Conservation (phyloP, 2,329 filamentous ascomycete genomes). For the Periconia digitata region DNA sequence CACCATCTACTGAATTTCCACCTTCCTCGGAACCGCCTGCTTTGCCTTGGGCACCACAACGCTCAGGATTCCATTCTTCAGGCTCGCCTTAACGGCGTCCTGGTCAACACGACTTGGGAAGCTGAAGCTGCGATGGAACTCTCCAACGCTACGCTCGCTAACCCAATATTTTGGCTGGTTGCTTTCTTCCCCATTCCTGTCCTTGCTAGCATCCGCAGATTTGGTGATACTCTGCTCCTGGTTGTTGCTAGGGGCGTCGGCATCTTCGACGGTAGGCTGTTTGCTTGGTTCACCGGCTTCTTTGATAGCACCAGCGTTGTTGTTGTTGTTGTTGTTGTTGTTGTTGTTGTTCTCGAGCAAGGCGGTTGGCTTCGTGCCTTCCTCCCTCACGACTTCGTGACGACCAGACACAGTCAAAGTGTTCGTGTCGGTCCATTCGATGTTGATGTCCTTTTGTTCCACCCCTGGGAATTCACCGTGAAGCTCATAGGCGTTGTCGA, state of each 20-base stretch:
- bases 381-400: constrained; percentile 64
- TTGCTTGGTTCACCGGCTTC: constrained; percentile 33
- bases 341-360: too few relatives aligned
- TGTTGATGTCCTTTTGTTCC: constrained; percentile 70
- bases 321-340: too few relatives aligned
- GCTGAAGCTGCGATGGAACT: constrained; percentile 61
- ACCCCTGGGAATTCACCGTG: constrained; percentile 79
- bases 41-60: constrained; percentile 60
- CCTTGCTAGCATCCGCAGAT: constrained; percentile 39
- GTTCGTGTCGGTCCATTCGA: constrained; percentile 77
- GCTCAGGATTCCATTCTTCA: constrained; percentile 63
- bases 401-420: constrained; percentile 71
- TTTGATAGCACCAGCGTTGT: constrained; percentile 47
- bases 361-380: too few relatives aligned
- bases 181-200: constrained; percentile 39
- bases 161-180: constrained; percentile 66
- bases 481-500: constrained; percentile 68
- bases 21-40: constrained; percentile 52
- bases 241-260: constrained; percentile 36
- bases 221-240: constrained; percentile 29
- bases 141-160: constrained; percentile 60
- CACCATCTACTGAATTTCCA: constrained; percentile 55
- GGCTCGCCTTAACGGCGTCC: constrained; percentile 60
- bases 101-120: constrained; percentile 62
- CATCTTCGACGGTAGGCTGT: constrained; percentile 68